A percentile compares a stretch with the other conserved stretches of the same genome.
These are phyloP conservation scores for Curvularia verruculosa DNA, from an alignment of 2,329 filamentous ascomycete genomes.

Conservation along the genomic window DNA sequence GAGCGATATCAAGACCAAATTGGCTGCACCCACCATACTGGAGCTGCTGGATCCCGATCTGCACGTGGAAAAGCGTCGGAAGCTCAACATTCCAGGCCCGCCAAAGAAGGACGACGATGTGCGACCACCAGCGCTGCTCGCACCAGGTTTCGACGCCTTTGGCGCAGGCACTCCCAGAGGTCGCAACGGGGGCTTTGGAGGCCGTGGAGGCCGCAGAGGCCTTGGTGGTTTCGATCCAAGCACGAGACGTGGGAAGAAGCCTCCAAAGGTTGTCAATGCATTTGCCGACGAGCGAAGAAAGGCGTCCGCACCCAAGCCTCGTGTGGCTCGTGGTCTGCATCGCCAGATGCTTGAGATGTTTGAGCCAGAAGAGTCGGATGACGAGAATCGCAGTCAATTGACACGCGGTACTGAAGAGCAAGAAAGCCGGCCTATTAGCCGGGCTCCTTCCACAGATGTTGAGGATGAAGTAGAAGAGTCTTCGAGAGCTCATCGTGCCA, in stretches of 20 bases:
- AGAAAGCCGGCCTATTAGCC: conserved; percentile 81
- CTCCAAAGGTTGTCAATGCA: conserved; percentile 51
- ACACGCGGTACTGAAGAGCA: conserved; percentile 82
- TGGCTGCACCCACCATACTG: conserved; percentile 80
- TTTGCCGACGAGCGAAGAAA: conserved; percentile 66
- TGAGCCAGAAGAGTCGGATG: conserved; percentile 81
- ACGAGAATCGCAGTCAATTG: conserved; percentile 72
- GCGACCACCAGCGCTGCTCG: conserved; percentile 61
- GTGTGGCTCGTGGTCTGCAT: conserved; percentile 75
- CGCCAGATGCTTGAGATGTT: conserved; percentile 76
- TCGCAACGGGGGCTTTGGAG: conserved; percentile 49
- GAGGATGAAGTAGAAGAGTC: conserved; percentile 60
- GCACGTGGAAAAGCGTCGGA: conserved; percentile 78
- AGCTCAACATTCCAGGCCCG: conserved; percentile 76
- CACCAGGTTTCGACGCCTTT: conserved; percentile 64
- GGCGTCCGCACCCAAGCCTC: conserved; percentile 59
- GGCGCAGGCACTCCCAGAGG: conserved; percentile 67
- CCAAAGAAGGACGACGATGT: conserved; percentile 63
- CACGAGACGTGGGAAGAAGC: conserved; percentile 49
- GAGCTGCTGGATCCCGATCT: conserved; percentile 82
- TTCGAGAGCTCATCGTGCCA: conserved; percentile 51
- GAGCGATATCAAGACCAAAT: conserved; percentile 83
- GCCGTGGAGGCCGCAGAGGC: conserved; percentile 49
- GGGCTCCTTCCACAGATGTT: conserved; percentile 60
- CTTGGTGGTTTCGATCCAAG: conserved; percentile 55